Evolutionary conservation across 1,284 basidiomycete genomes (phyloP).

Genomic region (Marasmius sp.): DNA sequence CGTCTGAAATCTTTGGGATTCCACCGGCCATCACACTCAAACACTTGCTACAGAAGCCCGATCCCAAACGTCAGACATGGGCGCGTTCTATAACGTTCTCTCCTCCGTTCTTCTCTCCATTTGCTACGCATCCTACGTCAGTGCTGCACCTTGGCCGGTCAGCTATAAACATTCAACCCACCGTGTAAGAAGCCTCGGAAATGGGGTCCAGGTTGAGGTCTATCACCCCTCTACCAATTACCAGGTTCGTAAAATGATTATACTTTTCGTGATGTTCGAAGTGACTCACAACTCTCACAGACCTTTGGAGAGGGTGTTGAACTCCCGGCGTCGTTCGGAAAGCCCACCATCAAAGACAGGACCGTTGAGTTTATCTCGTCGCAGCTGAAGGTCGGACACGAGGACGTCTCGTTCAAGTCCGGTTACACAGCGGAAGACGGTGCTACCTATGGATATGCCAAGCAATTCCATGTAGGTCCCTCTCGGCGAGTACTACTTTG

Average conservation of each 20-base stretch:
- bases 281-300: constrained; percentile 19
- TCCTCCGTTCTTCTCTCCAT: constrained; percentile 20
- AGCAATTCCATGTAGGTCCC: constrained; percentile 39
- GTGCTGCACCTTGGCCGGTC: constrained; percentile 16
- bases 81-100: constrained; percentile 21
- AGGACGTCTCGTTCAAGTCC: constrained; percentile 31
- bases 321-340: constrained; percentile 31
- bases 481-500: neutral
- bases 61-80: neutral
- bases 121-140: constrained; percentile 16
- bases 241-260: constrained; percentile 29
- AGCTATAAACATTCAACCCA: constrained; percentile 6
- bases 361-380: constrained; percentile 35
- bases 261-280: neutral
- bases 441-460: constrained; percentile 35
- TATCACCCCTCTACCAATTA: constrained; percentile 42
- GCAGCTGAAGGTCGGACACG: constrained; percentile 27
- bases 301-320: constrained; percentile 44
- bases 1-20: neutral
- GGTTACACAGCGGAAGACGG: constrained; percentile 30
- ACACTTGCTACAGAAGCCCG: neutral
- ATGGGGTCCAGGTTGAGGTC: constrained; percentile 33
- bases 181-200: constrained; percentile 29
- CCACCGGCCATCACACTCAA: neutral
- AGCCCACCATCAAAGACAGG: constrained; percentile 26